A percentile compares a stretch with the other conserved stretches of the same genome.
Evolutionary conservation across 2,329 filamentous ascomycete genomes (phyloP).

Genomic region (Colletotrichum tropicale): DNA sequence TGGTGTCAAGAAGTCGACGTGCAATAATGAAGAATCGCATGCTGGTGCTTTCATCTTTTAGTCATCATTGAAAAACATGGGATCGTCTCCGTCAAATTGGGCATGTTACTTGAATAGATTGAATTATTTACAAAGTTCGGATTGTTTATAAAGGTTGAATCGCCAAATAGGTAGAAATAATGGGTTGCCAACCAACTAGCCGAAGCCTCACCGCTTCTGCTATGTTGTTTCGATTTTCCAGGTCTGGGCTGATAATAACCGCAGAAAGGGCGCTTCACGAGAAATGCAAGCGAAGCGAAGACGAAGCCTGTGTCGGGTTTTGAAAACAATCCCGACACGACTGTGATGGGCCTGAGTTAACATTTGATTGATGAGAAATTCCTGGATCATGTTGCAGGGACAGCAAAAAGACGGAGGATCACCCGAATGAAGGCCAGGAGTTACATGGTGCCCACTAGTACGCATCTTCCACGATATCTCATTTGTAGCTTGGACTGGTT

Average conservation of each 20-base stretch:
- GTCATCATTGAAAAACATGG: rapidly evolving
- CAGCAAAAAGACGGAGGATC: not conserved
- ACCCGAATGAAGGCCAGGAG: not conserved
- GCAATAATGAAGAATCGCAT: not conserved
- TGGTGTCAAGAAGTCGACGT: rapidly evolving
- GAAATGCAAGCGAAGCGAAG: rapidly evolving
- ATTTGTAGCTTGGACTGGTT: not conserved
- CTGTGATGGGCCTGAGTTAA: not conserved
- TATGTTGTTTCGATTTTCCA: not conserved
- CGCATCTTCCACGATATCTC: not conserved
- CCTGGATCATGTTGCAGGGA: not conserved
- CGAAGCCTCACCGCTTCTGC: not conserved
- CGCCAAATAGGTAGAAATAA: no score
- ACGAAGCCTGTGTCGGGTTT: not conserved
- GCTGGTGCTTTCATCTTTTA: not conserved
- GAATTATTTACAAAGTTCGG: not conserved
- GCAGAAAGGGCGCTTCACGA: not conserved
- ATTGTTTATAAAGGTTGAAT: no score
- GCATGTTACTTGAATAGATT: not conserved
- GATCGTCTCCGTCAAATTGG: rapidly evolving
- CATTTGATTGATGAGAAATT: not conserved
- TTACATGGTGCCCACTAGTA: not conserved
- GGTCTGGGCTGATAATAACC: not conserved
- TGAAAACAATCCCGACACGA: not conserved
- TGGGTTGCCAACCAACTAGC: not conserved